Evolutionary conservation across 1,139 yeast species (phyloP).

Genomic region (Hemisphaericaspora xylofermentans): DNA sequence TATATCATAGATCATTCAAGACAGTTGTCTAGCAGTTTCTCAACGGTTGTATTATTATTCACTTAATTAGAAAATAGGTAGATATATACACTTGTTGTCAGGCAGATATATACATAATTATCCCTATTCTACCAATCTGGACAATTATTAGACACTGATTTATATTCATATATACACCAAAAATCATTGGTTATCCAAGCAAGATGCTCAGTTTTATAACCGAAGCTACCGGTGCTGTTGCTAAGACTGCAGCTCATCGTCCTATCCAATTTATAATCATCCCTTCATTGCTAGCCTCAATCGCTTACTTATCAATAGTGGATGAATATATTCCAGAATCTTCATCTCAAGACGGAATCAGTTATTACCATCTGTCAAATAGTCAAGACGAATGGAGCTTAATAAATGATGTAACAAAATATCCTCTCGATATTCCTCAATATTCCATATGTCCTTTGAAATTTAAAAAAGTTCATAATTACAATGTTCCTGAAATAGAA

Average conservation of each 20-base stretch:
- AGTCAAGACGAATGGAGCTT: conserved; percentile 39
- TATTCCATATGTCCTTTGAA: conserved; percentile 54
- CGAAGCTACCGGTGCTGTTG: conserved; percentile 42
- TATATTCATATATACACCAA: background rate
- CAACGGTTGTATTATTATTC: too few relatives aligned
- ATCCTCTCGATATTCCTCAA: conserved; percentile 41
- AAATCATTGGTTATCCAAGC: background rate
- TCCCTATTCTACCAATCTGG: too few relatives aligned
- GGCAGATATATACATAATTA: too few relatives aligned
- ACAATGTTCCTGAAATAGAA: conserved; percentile 32
- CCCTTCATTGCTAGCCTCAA: conserved; percentile 73
- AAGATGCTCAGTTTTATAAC: conserved; percentile 31
- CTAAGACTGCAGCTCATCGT: conserved; percentile 70
- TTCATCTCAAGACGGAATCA: conserved; percentile 17
- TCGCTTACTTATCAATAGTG: conserved; percentile 78
- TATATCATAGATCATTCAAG: too few relatives aligned
- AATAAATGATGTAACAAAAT: conserved; percentile 31
- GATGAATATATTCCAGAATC: conserved; percentile 67
- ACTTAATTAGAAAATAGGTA: too few relatives aligned
- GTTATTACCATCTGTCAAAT: conserved; percentile 45
- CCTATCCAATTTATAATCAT: conserved; percentile 87
- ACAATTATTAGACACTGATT: too few relatives aligned
- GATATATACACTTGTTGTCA: too few relatives aligned
- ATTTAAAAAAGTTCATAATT: conserved; percentile 45
- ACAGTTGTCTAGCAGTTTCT: too few relatives aligned